Base-by-base conservation (phyloP, 2,329 filamentous ascomycete species). In the Calonectria pteridis region DNA sequence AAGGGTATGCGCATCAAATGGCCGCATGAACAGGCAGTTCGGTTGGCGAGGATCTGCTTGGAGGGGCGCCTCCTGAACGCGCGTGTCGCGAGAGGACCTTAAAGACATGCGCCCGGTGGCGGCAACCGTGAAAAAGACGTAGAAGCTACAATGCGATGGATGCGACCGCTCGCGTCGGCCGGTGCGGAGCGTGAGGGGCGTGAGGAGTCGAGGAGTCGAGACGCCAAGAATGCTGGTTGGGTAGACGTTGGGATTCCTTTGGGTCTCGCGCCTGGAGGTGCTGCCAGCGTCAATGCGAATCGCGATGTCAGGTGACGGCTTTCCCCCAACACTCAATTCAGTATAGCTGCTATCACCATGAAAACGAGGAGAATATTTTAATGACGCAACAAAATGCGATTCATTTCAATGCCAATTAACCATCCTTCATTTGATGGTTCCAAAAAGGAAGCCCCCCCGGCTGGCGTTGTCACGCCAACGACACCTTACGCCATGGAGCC, bases 271-370 rank as follows among this genome's bases (percentile, higher is more conserved):
- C 63, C 20, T 35, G 71, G 62, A 46, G 43, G 43, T 46, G n/a
- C 43, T 46, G 43, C 43, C 18, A 31, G 53, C 62, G 66, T 70
- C 71, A 65, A 74, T 66, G 68, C 72, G 58, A 77, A 67, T 80
- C 79, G 79, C 78, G 79, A 75, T 75, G 74, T 81, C 79, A 81
- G 79, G 79, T 81, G 79, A 81, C 76, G 71, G 28, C 23, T 40
- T 28, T 28, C 14, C 7, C 35, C 49, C 73, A 71, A 62, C 40
- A 67, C 68, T 75, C 35, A 62, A 28, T 23, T 26, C n/a, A 62
- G 10, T 7, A 28, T 23, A n/a, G n/a, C 33, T 18, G 14, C 23
- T 26, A 62, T 62, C 35, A 40, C 55, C 55, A 62, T 6, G 33
- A 62, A 40, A 33, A 37, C 2, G 23, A 29, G 16, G 1, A 28